These are phyloP conservation scores for Claviceps monticola DNA, from an alignment of 2,329 filamentous ascomycete genomes.

Conservation along the genomic window DNA sequence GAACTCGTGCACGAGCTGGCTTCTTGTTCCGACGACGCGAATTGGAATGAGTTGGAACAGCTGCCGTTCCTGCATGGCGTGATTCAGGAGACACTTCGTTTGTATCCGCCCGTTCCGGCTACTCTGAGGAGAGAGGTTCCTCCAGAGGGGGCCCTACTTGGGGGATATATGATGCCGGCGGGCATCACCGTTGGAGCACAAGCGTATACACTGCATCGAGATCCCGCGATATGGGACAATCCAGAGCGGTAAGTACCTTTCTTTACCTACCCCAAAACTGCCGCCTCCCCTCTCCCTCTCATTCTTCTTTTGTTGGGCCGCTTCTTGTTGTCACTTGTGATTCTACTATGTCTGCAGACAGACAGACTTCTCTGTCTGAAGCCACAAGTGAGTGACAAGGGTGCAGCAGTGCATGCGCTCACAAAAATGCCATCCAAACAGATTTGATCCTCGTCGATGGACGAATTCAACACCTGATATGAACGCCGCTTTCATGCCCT, in stretches of 20 bases:
- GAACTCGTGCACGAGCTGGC: background rate
- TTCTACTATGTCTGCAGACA: too few species aligned
- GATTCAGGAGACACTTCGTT: background rate
- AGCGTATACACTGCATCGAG: background rate
- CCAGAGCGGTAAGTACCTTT: background rate
- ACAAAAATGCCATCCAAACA: background rate
- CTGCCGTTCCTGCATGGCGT: background rate
- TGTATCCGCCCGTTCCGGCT: conserved; percentile 1
- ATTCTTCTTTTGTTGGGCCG: background rate
- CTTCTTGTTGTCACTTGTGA: background rate
- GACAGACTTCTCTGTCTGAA: too few species aligned
- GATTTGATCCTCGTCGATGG: conserved; percentile 1
- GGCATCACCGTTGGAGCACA: background rate
- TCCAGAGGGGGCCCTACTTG: background rate
- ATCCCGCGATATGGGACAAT: background rate
- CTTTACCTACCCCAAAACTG: too few species aligned
- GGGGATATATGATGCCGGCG: background rate
- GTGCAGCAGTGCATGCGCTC: background rate
- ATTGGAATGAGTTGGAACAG: background rate
- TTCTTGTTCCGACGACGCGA: background rate
- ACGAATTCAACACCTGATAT: background rate
- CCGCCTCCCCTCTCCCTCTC: background rate
- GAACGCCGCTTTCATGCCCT: conserved; percentile 1
- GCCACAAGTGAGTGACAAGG: too few species aligned
- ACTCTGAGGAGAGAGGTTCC: background rate